A percentile compares a stretch with the other conserved stretches of the same genome.
phyloP scores from a whole-genome alignment of 208 protist species.

The Trypanosomatidae sp. region DNA sequence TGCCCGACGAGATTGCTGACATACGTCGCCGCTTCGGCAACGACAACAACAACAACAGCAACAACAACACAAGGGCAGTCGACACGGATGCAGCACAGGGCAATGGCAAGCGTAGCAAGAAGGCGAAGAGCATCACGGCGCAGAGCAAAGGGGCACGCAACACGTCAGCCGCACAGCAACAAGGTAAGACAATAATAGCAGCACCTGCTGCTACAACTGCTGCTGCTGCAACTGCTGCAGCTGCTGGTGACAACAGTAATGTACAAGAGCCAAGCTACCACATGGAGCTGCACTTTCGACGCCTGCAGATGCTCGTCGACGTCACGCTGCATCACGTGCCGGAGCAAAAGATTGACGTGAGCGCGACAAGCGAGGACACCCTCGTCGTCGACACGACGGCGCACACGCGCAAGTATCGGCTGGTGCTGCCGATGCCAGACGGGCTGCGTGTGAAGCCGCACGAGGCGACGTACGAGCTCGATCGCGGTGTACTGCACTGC shows the following conservation, averaged over 20 bases:
- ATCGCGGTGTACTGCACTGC: constrained; percentile 47
- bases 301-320: constrained; percentile 51
- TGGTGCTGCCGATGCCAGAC: constrained; percentile 58
- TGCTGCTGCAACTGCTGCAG: constrained; percentile 3
- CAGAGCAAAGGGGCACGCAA: background rate
- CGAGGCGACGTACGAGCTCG: constrained; percentile 33
- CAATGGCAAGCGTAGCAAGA: constrained; percentile 1
- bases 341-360: constrained; percentile 47
- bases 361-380: constrained; percentile 22
- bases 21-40: constrained; percentile 24
- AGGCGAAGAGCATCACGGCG: background rate
- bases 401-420: constrained; percentile 74
- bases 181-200: background rate
- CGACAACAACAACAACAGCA: background rate
- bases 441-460: constrained; percentile 34
- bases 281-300: constrained; percentile 76
- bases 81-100: background rate
- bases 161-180: background rate
- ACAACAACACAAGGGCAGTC: background rate
- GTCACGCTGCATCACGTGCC: constrained; percentile 77
- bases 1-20: constrained; percentile 57
- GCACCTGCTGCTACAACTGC: background rate
- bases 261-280: constrained; percentile 29
- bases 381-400: constrained; percentile 64
- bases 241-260: background rate